Percentiles rank a stretch among this genome's conserved stretches.
Conservation (phyloP, 2,329 filamentous ascomycete genomes). For the Cladophialophora yegresii region DNA sequence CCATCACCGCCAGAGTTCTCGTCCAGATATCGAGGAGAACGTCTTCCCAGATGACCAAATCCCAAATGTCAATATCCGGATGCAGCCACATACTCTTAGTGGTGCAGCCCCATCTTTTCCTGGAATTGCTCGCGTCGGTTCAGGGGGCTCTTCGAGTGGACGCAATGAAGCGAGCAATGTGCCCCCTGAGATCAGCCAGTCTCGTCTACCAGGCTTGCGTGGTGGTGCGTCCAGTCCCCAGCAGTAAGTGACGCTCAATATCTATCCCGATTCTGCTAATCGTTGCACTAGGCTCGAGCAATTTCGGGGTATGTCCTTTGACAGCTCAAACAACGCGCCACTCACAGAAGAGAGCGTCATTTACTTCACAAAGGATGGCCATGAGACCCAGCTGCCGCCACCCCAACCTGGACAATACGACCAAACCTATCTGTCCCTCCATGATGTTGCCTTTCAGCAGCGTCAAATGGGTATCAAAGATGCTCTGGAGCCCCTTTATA, state of each 20-base stretch:
- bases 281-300: conserved; percentile 26
- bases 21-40: conserved; percentile 33
- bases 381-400: conserved; percentile 30
- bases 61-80: conserved; percentile 35
- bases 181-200: conserved; percentile 5
- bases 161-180: conserved; percentile 14
- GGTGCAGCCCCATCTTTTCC: conserved; percentile 15
- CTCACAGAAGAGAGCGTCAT: conserved; percentile 25
- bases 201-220: conserved; percentile 27
- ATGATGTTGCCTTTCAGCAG: conserved; percentile 38
- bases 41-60: conserved; percentile 36
- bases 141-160: conserved; percentile 11
- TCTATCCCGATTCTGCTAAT: conserved; percentile 11
- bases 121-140: conserved; percentile 12
- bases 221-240: conserved; percentile 34
- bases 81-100: conserved; percentile 28
- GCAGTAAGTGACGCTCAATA: conserved; percentile 27
- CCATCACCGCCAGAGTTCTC: conserved; percentile 29
- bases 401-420: conserved; percentile 39
- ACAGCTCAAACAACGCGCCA: conserved; percentile 18
- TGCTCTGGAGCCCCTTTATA: conserved; percentile 57
- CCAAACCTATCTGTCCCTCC: conserved; percentile 38
- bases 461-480: conserved; percentile 46
- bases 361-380: conserved; percentile 35
- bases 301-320: conserved; percentile 28